These are phyloP conservation scores for Lactarius hatsudake DNA, from an alignment of 768 basidiomycete species.

Conservation along the genomic window DNA sequence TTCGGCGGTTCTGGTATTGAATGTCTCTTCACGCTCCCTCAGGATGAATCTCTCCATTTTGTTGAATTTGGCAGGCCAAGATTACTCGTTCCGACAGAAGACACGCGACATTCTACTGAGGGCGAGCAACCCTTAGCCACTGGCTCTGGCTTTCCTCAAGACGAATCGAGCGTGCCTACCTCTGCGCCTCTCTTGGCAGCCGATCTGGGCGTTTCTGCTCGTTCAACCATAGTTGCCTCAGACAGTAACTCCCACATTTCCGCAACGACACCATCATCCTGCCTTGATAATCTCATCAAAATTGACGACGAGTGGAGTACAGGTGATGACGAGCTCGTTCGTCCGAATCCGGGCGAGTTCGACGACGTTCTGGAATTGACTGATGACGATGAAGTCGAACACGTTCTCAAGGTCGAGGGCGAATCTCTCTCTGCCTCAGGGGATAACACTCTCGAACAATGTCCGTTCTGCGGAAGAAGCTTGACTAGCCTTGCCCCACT, in stretches of 20 bases:
- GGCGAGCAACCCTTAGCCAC: background rate
- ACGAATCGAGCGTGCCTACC: background rate
- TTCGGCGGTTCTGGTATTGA: background rate
- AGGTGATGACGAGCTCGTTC: constrained; percentile 64
- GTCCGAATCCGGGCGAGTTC: constrained; percentile 34
- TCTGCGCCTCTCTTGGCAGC: background rate
- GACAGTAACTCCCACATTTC: background rate
- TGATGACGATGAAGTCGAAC: constrained; percentile 33
- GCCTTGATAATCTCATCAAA: constrained; percentile 7
- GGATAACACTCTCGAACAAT: constrained; percentile 26
- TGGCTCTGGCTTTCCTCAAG: background rate
- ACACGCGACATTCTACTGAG: background rate
- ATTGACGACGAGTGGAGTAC: constrained; percentile 60
- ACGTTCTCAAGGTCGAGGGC: constrained; percentile 31
- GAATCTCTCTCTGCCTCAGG: background rate
- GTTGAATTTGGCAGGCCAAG: constrained; percentile 21
- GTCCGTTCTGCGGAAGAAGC: constrained; percentile 35
- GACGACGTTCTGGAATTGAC: constrained; percentile 23
- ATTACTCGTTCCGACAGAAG: constrained; percentile 11
- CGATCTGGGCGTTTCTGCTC: background rate
- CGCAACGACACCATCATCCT: background rate
- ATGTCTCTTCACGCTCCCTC: background rate
- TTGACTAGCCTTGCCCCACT: constrained; percentile 31
- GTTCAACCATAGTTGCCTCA: background rate
- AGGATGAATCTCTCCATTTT: background rate